Conservation (phyloP, 495 filamentous ascomycete genomes). For the Hyaloscypha bicolor region DNA sequence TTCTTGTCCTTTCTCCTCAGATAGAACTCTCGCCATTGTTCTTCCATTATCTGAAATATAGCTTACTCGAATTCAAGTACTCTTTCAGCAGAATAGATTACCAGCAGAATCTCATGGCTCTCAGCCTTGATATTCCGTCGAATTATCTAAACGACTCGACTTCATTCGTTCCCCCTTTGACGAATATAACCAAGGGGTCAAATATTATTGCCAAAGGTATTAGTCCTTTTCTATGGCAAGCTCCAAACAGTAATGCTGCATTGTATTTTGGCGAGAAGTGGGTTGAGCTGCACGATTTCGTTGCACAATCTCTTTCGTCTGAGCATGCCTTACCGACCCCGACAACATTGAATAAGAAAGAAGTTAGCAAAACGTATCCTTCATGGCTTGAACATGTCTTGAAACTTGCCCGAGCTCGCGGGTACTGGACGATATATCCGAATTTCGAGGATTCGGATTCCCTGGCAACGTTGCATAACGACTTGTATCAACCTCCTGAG, state of each 20-base stretch:
- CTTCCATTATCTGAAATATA: slow-evolving; percentile 81
- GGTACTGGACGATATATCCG: slow-evolving; percentile 78
- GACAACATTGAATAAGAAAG: slow-evolving; percentile 44
- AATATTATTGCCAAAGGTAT: slow-evolving; percentile 33
- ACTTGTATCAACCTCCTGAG: slow-evolving; percentile 70
- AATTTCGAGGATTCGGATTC: slow-evolving; percentile 49
- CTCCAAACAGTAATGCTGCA: slow-evolving; percentile 76
- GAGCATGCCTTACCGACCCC: slow-evolving; percentile 36
- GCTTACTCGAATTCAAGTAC: slow-evolving; percentile 72
- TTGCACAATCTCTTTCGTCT: slow-evolving; percentile 57
- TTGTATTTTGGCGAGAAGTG: slow-evolving; percentile 84
- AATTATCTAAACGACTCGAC: slow-evolving; percentile 57
- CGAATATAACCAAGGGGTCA: slow-evolving; percentile 9
- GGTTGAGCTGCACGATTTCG: slow-evolving; percentile 76
- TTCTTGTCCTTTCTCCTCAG: slow-evolving; percentile 77
- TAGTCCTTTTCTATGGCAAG: slow-evolving; percentile 74
- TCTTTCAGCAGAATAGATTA: slow-evolving; percentile 51
- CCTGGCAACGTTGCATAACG: slow-evolving; percentile 71
- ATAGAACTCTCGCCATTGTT: slow-evolving; percentile 73
- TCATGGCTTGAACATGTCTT: slow-evolving; percentile 78
- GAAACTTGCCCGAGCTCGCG: slow-evolving; percentile 68
- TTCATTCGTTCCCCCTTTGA: slow-evolving; percentile 52
- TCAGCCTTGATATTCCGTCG: slow-evolving; percentile 74
- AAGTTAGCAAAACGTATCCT: slow-evolving; percentile 63
- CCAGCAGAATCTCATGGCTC: slow-evolving; percentile 61